A percentile compares a stretch with the other conserved stretches of the same genome.
These are phyloP conservation scores for Microcos paniculata DNA, from an alignment of 345 rosid species.

Conservation along the genomic window DNA sequence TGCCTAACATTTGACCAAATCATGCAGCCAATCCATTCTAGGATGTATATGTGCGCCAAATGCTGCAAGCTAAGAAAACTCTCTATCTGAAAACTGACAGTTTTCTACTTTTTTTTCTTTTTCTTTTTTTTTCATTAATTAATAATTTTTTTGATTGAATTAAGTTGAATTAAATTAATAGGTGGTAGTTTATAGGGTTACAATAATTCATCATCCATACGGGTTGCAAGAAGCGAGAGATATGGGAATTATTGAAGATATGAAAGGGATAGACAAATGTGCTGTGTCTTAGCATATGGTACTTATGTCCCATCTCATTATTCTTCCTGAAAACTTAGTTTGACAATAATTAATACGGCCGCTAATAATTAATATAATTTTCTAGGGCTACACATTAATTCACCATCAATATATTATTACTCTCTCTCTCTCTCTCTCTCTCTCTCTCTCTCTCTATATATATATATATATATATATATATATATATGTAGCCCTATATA, in stretches of 20 bases:
- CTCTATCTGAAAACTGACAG: neutral
- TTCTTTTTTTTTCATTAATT: too few species aligned
- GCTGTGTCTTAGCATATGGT: constrained; percentile 14
- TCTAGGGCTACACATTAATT: neutral
- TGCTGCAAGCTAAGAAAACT: neutral
- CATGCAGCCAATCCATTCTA: neutral
- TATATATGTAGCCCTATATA: neutral
- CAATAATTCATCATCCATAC: neutral
- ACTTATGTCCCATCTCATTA: constrained; percentile 36
- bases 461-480: too few species aligned
- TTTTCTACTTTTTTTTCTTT: neutral
- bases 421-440: too few species aligned
- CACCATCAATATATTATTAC: too few species aligned
- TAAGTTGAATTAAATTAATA: neutral
- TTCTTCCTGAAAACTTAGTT: constrained; percentile 9
- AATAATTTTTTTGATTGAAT: neutral
- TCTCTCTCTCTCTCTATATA: too few species aligned
- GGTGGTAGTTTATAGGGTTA: neutral
- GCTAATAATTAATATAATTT: constrained; percentile 8
- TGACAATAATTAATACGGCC: constrained; percentile 10
- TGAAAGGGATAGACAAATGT: constrained; percentile 28
- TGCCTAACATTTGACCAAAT: constrained; percentile 9
- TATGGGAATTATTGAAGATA: constrained; percentile 29
- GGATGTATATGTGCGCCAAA: neutral
- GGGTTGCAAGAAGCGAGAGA: constrained; percentile 18